Evolutionary conservation across 441 rosid genomes (phyloP).

Genomic region (Gossypium trilobum): DNA sequence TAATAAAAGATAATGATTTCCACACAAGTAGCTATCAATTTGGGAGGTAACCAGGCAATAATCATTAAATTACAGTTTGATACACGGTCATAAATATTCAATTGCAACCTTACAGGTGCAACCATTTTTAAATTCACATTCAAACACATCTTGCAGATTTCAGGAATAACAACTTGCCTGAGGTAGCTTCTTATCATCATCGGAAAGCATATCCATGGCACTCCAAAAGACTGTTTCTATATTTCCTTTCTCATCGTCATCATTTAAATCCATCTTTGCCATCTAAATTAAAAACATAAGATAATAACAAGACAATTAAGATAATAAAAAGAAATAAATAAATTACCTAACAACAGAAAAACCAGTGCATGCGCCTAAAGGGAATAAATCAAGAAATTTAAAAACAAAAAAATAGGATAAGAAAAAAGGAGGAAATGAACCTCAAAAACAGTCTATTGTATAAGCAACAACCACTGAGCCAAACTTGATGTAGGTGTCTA

Average conservation of each 20-base stretch:
- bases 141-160: not conserved
- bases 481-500: not conserved
- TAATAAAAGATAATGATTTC: not conserved
- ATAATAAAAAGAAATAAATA: not conserved
- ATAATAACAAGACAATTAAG: conserved; percentile 2
- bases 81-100: not conserved
- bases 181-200: conserved; percentile 96
- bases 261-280: conserved; percentile 91
- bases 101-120: not conserved
- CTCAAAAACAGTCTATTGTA: not conserved
- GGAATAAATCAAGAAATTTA: not conserved
- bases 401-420: not conserved
- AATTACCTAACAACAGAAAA: not conserved
- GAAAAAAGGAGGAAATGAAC: not conserved
- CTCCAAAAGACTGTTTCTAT: conserved; percentile 81
- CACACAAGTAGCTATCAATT: not conserved
- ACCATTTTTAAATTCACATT: not conserved
- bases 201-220: conserved; percentile 95
- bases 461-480: not conserved
- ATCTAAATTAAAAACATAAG: conserved; percentile 40
- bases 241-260: conserved; percentile 75
- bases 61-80: not conserved
- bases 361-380: not conserved
- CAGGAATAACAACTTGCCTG: conserved; percentile 57
- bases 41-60: not conserved